A percentile compares a stretch with the other conserved stretches of the same genome.
Evolutionary conservation across 2,329 filamentous ascomycete genomes (phyloP).

Genomic region (Venturia asperata): DNA sequence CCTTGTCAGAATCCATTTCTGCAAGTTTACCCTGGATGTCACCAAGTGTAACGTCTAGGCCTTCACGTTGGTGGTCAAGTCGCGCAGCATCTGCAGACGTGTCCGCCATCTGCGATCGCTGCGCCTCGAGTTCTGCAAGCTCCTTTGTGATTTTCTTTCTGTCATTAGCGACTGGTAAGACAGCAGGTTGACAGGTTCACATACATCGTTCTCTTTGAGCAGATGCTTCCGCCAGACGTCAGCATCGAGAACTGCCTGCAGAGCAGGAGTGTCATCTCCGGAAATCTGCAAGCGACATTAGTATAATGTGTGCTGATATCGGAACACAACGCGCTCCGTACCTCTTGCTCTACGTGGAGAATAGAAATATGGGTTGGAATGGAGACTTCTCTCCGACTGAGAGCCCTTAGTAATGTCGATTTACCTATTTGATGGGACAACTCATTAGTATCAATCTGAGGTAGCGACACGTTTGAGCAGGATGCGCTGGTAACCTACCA

Average conservation of each 20-base stretch:
- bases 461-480: slow-evolving; percentile 50
- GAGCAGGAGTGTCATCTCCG: slow-evolving; percentile 87
- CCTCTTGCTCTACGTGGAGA: slow-evolving; percentile 97
- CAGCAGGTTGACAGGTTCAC: slow-evolving; percentile 27
- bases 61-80: slow-evolving; percentile 81
- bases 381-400: slow-evolving; percentile 86
- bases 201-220: slow-evolving; percentile 75
- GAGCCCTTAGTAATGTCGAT: slow-evolving; percentile 80
- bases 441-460: slow-evolving; percentile 3
- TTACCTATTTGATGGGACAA: slow-evolving; percentile 30
- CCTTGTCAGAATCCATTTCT: slow-evolving; percentile 99
- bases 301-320: neutral
- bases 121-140: slow-evolving; percentile 67
- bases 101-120: slow-evolving; percentile 75
- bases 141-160: slow-evolving; percentile 65
- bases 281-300: slow-evolving; percentile 55
- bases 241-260: slow-evolving; percentile 93
- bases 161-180: slow-evolving; percentile 21
- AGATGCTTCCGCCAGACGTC: slow-evolving; percentile 98
- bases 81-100: slow-evolving; percentile 82
- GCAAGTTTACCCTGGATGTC: slow-evolving; percentile 88
- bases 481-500: slow-evolving; percentile 31
- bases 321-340: slow-evolving; percentile 34
- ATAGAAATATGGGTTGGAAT: slow-evolving; percentile 98
- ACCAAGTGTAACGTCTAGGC: slow-evolving; percentile 79